These are phyloP conservation scores for Goffeauzyma gilvescens DNA, from an alignment of 768 basidiomycete species.

Conservation along the genomic window DNA sequence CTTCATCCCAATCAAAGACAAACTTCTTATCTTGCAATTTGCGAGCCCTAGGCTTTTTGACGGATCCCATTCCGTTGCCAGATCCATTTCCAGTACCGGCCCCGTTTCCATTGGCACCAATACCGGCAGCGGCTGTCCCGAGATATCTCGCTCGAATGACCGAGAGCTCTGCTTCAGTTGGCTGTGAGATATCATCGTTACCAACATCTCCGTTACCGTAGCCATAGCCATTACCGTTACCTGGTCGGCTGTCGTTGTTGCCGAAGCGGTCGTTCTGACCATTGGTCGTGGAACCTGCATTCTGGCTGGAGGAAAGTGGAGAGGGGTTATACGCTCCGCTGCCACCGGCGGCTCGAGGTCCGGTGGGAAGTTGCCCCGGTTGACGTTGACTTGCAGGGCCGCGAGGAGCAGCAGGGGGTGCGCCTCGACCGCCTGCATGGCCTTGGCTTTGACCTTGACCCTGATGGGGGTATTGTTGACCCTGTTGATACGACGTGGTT, in stretches of 20 bases:
- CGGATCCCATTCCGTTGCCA: too few species aligned
- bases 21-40: conserved; percentile 72
- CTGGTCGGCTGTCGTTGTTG: not conserved
- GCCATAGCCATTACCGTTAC: not conserved
- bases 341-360: conserved; percentile 41
- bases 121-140: conserved; percentile 44
- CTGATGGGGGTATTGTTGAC: not conserved
- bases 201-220: not conserved
- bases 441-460: conserved; percentile 7
- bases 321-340: too few species aligned
- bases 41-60: conserved; percentile 18
- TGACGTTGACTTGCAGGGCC: not conserved
- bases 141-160: conserved; percentile 84
- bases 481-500: not conserved
- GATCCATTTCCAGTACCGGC: too few species aligned
- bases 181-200: too few species aligned
- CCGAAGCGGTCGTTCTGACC: conserved; percentile 32
- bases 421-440: conserved; percentile 5
- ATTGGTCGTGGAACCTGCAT: conserved; percentile 9
- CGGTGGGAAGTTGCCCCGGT: conserved; percentile 43
- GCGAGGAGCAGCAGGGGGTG: conserved; percentile 4
- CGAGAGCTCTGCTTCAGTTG: conserved; percentile 52
- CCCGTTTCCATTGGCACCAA: too few species aligned
- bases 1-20: conserved; percentile 97
- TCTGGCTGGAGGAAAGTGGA: not conserved